These are phyloP conservation scores for Suaeda aralocaspica DNA, from an alignment of 148 eudicot genomes.

Conservation along the genomic window DNA sequence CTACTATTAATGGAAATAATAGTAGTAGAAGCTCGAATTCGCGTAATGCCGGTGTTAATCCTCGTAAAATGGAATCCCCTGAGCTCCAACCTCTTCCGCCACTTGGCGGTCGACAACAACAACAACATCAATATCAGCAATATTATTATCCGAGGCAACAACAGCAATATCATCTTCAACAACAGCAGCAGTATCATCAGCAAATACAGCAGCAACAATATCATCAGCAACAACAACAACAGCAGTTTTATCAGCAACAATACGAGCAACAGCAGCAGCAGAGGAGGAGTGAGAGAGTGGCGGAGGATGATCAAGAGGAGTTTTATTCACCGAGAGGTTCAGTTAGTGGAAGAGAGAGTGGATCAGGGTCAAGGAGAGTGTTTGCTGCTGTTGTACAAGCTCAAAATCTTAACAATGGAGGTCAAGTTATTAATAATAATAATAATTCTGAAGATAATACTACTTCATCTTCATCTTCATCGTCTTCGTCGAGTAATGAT, in stretches of 20 bases:
- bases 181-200: slow-evolving; percentile 1
- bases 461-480: slow-evolving; percentile 41
- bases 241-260: slow-evolving; percentile 4
- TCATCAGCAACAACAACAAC: not conserved
- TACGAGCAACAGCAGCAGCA: not conserved
- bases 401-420: slow-evolving; percentile 24
- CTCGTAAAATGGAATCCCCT: slow-evolving; percentile 66
- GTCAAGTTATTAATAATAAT: no score
- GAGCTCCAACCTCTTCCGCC: slow-evolving; percentile 94
- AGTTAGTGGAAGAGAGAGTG: slow-evolving; percentile 56
- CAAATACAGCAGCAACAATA: not conserved
- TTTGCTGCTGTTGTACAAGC: slow-evolving; percentile 38
- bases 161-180: slow-evolving; percentile 3
- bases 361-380: slow-evolving; percentile 51
- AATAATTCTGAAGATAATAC: slow-evolving; percentile 29
- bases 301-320: slow-evolving; percentile 56
- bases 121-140: not conserved
- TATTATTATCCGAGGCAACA: not conserved
- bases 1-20: slow-evolving; percentile 17
- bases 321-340: slow-evolving; percentile 94
- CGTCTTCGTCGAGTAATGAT: slow-evolving; percentile 49
- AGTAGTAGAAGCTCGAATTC: not conserved
- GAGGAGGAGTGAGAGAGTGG: slow-evolving; percentile 18
- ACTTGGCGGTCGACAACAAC: slow-evolving; percentile 29
- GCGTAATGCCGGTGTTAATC: slow-evolving; percentile 8